Percentiles rank a stretch among this genome's conserved stretches.
phyloP scores from a whole-genome alignment of 73 alveolate species.

The Tetrahymena borealis region DNA sequence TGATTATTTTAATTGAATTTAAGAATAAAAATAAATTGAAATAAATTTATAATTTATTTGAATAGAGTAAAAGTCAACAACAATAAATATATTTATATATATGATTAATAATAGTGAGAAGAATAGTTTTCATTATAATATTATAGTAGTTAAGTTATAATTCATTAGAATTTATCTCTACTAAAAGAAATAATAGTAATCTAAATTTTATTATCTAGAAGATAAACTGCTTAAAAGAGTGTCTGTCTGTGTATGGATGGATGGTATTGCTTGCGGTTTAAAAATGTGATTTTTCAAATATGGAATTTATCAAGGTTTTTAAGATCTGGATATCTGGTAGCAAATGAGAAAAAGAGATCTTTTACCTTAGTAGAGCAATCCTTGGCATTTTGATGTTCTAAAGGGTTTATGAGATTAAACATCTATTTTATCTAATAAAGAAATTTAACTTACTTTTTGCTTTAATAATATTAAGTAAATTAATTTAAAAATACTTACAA shows the following conservation, averaged over 20 bases:
- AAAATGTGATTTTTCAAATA: not conserved
- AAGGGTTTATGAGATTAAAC: not conserved
- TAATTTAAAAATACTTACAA: not conserved
- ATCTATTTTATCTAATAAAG: not conserved
- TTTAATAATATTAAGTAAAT: not conserved
- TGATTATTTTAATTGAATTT: too few relatives aligned
- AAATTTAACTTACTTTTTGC: not conserved
- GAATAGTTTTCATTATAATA: too few relatives aligned
- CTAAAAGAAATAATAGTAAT: too few relatives aligned
- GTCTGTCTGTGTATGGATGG: not conserved
- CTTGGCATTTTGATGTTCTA: not conserved
- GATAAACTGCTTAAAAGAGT: too few relatives aligned
- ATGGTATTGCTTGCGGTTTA: not conserved
- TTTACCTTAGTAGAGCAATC: not conserved
- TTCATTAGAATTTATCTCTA: too few relatives aligned
- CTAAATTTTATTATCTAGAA: too few relatives aligned
- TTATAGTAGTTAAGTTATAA: too few relatives aligned
- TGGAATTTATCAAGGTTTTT: conserved; percentile 4
- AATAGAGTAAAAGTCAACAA: too few relatives aligned
- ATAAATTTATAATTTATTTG: too few relatives aligned
- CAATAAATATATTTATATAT: too few relatives aligned
- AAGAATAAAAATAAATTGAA: too few relatives aligned
- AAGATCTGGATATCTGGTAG: not conserved
- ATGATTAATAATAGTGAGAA: too few relatives aligned
- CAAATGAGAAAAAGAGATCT: not conserved